Conservation (phyloP, 2,329 filamentous ascomycete species). For the Pseudogymnoascus sp. region DNA sequence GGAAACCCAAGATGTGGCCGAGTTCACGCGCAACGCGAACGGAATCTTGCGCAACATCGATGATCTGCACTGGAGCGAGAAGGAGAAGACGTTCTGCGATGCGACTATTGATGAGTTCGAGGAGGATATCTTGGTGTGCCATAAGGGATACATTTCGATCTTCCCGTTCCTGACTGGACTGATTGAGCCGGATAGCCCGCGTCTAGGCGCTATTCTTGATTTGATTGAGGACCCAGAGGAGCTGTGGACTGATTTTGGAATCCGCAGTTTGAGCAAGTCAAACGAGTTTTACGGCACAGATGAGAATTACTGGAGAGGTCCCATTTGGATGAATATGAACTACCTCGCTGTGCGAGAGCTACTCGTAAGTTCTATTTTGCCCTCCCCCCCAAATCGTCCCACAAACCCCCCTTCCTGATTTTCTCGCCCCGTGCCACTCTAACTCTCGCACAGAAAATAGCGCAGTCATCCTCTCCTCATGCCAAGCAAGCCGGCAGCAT, state of each 20-base stretch:
- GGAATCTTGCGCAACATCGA: conserved; percentile 81
- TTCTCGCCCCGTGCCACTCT: conserved; percentile 3
- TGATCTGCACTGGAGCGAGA: conserved; percentile 85
- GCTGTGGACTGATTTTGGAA: conserved; percentile 83
- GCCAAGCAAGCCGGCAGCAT: conserved; percentile 61
- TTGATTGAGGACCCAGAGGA: conserved; percentile 73
- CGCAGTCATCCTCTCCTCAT: conserved; percentile 46
- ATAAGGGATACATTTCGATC: conserved; percentile 91
- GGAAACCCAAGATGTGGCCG: conserved; percentile 63
- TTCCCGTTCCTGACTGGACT: conserved; percentile 88
- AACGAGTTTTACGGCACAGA: conserved; percentile 78
- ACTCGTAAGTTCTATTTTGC: conserved; percentile 47
- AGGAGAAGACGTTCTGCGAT: conserved; percentile 80
- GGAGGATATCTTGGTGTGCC: conserved; percentile 80
- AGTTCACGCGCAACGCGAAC: conserved; percentile 61
- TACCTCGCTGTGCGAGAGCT: conserved; percentile 77
- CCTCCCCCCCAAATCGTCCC: conserved; percentile 11
- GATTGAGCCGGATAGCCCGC: conserved; percentile 62
- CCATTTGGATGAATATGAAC: conserved; percentile 95
- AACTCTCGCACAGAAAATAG: conserved; percentile 46
- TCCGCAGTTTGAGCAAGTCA: conserved; percentile 78
- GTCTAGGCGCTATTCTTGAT: conserved; percentile 65
- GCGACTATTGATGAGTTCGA: conserved; percentile 93
- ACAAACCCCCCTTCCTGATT: background rate
- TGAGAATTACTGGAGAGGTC: conserved; percentile 96